Conservation (phyloP, 352 stramenopile genomes). For the Globisporangium irregulare region DNA sequence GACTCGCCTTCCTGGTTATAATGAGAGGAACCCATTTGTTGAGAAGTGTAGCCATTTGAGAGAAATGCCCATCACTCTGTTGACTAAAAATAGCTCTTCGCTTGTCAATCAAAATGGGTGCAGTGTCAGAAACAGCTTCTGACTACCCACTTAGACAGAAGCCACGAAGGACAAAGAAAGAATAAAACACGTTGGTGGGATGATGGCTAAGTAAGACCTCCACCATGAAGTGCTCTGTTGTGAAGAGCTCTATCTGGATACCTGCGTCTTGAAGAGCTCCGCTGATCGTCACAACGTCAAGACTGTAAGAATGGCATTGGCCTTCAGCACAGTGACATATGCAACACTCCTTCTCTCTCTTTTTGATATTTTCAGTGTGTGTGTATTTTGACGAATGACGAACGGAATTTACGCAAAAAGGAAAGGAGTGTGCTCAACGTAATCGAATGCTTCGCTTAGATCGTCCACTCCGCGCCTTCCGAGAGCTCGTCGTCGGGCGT, state of each 20-base stretch:
- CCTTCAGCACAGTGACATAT: too few species aligned
- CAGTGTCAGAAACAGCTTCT: neutral
- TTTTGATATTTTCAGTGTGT: neutral
- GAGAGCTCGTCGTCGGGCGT: constrained; percentile 79
- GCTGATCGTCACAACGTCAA: too few species aligned
- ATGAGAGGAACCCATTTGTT: neutral
- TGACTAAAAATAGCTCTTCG: constrained; percentile 8
- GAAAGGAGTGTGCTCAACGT: neutral
- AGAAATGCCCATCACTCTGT: neutral
- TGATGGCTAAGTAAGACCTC: neutral
- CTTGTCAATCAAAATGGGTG: constrained; percentile 12
- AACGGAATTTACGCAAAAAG: neutral
- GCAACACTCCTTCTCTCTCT: neutral
- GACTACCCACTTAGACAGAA: neutral
- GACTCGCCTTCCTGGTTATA: neutral
- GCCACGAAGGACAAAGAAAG: neutral
- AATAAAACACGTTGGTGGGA: neutral
- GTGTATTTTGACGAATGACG: neutral
- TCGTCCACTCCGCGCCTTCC: constrained; percentile 82
- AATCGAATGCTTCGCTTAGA: constrained; percentile 34
- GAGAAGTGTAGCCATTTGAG: constrained; percentile 11
- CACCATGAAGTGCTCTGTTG: neutral
- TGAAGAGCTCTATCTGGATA: neutral
- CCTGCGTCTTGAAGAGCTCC: neutral
- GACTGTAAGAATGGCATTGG: too few species aligned